Evolutionary conservation across 2,329 filamentous ascomycete genomes (phyloP).

Genomic region (Pleomassaria siparia): DNA sequence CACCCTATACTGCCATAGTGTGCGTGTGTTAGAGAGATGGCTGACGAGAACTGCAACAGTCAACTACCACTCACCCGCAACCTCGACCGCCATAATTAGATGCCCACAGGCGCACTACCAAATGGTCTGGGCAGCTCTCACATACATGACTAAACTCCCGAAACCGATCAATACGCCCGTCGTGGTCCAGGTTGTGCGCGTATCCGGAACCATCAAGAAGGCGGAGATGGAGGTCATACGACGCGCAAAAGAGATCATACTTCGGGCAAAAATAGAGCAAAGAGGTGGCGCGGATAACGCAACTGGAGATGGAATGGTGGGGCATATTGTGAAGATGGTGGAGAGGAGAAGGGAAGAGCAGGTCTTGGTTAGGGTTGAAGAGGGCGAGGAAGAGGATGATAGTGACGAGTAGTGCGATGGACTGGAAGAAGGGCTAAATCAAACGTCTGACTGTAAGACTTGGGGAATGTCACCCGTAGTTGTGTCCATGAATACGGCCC

Average conservation of each 20-base stretch:
- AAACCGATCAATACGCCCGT: constrained; percentile 63
- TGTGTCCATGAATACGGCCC: too few relatives aligned
- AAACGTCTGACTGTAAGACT: too few relatives aligned
- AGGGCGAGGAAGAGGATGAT: constrained; percentile 7
- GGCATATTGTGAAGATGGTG: constrained; percentile 26
- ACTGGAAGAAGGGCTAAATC: neutral
- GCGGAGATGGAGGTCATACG: constrained; percentile 86
- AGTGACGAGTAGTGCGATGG: constrained; percentile 3
- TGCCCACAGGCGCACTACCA: constrained; percentile 81
- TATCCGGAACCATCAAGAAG: constrained; percentile 91
- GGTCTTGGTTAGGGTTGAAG: constrained; percentile 18
- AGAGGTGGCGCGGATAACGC: too few relatives aligned
- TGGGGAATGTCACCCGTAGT: too few relatives aligned
- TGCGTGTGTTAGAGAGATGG: neutral
- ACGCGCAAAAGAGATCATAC: constrained; percentile 70
- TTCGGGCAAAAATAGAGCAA: constrained; percentile 60
- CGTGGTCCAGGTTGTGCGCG: constrained; percentile 79
- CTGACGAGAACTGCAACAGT: constrained; percentile 54
- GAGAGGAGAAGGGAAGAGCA: constrained; percentile 24
- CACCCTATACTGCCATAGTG: neutral
- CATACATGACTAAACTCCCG: constrained; percentile 73
- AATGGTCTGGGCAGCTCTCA: constrained; percentile 86
- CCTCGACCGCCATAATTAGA: constrained; percentile 88
- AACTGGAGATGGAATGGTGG: constrained; percentile 11
- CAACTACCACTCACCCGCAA: constrained; percentile 90